Base-by-base conservation (phyloP, 1,284 basidiomycete genomes). In the Kalmanozyma brasiliensis region DNA sequence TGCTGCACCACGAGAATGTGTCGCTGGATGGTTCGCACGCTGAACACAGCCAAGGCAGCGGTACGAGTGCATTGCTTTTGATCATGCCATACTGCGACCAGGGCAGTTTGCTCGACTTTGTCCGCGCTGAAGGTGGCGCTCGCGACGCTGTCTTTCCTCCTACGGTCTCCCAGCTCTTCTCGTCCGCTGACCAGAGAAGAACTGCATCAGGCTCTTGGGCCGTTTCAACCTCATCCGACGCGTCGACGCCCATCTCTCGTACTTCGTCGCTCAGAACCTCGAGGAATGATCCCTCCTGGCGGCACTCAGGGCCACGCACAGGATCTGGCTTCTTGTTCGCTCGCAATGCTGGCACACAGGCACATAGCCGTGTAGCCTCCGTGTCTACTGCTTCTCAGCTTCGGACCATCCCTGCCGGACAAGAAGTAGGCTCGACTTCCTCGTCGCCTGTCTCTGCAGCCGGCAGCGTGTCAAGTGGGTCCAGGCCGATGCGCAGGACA, bases 31-130 rank as follows among this genome's bases (percentile, higher is more conserved):
- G 37, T 10, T 20, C 29, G 0, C 48, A 35, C 3, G 16, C 43
- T n/a, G 42, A 48, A 16, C 32, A 37, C 4, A 32, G 17, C 30
- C 45, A 35, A 1, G 35, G 26, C n/a, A 20, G 19, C 9, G 46
- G 43, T 7, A 49, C 49, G 2, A 56, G 33, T 14, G 55, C 52
- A 2, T 65, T 72, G 43, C 58, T 78, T 9, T 46, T 78, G 10
- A 68, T 78, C 49, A 78, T 78, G 76, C 76, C 76, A 7, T 66
- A 64, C 43, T 74, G 72, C 44, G 70, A 73, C 23, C 58, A 61
- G 14, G 76, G 76, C 32, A 75, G 63, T 16, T 48, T 78, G 51
- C 66, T 78, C 42, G 65, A 68, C 49, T 77, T 64, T 57, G 74
- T 78, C 3, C 69, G 74, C 44, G 58, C 38, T 30, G 72, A 76